Base-by-base conservation (phyloP, 2,329 filamentous ascomycete species). In the Fonsecaea erecta region DNA sequence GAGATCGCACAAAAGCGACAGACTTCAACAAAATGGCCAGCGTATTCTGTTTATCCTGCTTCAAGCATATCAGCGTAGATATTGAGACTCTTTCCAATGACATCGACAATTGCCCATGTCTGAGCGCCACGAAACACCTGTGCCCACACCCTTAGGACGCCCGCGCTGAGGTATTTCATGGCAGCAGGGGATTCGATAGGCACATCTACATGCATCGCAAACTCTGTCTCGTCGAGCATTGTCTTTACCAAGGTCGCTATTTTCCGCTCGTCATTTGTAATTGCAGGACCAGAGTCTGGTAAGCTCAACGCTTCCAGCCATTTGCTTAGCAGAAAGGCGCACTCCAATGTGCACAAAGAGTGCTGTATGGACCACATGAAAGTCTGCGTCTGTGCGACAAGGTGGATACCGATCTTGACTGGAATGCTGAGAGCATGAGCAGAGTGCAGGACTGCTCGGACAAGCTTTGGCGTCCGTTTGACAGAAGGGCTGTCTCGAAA, bases 361-460 rank as follows among this genome's bases (percentile, higher is more conserved):
- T 79, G 77, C 61, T 79, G 77, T 21, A 79, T 78, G 1, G 74
- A 76, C 77, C 77, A 79, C 37, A 76, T 75, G 60, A 77, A 77
- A 3, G 74, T 75, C 51, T 79, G 77, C 1, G 75, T 78, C 56
- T 74, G 76, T 9, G 77, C 76, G 0, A 79, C 76, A 1, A 78
- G 71, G n/a, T 75, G 70, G 63, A 78, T 76, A 11, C 77, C 77
- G 57, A 78, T 77, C 70, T 71, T 74, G 61, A 75, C 65, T 2
- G 73, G 73, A n/a, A 89, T 86, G 3, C 87, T 88, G 32, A 90
- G 77, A 0, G 88, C 87, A 72, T 90, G 88, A 32, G 88, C 85
- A 1, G 86, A 87, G 72, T 90, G 88, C 32, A 89, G 81, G 0
- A 90, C 84, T 0, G 88, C 88, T 56, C 86, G 79, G 37, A 85